phyloP scores from a whole-genome alignment of 2,329 filamentous ascomycete species.

The Cucurbitaria berberidis region DNA sequence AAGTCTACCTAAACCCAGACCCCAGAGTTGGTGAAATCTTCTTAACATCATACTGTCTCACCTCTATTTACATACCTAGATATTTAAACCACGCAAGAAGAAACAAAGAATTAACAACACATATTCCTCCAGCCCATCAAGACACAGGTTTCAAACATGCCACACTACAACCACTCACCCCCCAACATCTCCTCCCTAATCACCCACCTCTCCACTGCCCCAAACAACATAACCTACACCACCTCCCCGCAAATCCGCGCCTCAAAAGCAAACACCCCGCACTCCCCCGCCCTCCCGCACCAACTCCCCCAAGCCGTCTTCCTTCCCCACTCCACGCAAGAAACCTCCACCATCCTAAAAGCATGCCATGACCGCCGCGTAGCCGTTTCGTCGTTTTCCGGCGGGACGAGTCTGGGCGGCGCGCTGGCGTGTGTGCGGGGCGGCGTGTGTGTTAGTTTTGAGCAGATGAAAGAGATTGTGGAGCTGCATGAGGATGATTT shows the following conservation, averaged over 20 bases:
- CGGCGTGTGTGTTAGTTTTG: constrained; percentile 85
- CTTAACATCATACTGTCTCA: too few species aligned
- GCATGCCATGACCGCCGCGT: constrained; percentile 78
- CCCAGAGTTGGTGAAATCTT: too few species aligned
- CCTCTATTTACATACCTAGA: not conserved
- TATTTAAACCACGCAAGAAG: not conserved
- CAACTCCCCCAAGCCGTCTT: constrained; percentile 65
- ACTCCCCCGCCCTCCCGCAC: constrained; percentile 28
- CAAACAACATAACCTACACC: not conserved
- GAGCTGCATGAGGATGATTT: constrained; percentile 73
- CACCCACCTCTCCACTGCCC: not conserved
- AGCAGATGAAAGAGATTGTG: constrained; percentile 83
- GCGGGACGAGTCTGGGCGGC: constrained; percentile 86
- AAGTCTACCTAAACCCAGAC: too few species aligned
- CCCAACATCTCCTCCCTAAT: not conserved
- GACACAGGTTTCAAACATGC: too few species aligned
- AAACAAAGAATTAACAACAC: not conserved
- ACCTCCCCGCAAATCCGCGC: constrained; percentile 9
- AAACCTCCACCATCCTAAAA: constrained; percentile 81
- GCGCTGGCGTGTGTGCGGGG: constrained; percentile 80
- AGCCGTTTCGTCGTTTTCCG: constrained; percentile 84
- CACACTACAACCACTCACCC: not conserved
- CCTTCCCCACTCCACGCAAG: constrained; percentile 75
- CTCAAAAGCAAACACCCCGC: constrained; percentile 29
- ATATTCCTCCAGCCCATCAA: too few species aligned